These are phyloP conservation scores for Glycine latifolia DNA, from an alignment of 306 rosid species.

Conservation along the genomic window DNA sequence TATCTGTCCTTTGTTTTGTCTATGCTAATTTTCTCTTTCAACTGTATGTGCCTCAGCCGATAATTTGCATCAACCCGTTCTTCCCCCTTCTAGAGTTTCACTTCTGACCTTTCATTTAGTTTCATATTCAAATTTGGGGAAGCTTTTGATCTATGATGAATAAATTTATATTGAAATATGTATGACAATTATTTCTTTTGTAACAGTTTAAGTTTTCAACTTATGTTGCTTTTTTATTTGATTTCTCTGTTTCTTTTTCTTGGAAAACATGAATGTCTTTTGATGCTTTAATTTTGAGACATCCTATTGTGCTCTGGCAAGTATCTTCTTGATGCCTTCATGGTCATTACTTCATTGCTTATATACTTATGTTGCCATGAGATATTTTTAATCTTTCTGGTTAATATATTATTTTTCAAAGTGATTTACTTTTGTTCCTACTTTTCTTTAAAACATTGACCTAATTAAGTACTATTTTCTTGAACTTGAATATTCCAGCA, in stretches of 20 bases:
- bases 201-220: slow-evolving; percentile 13
- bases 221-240: neutral
- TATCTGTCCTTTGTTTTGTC: slow-evolving; percentile 15
- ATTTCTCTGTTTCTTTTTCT: neutral
- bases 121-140: slow-evolving; percentile 24
- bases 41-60: slow-evolving; percentile 10
- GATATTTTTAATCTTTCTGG: slow-evolving; percentile 25
- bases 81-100: slow-evolving; percentile 24
- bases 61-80: slow-evolving; percentile 1
- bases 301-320: slow-evolving; percentile 27
- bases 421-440: slow-evolving; percentile 32
- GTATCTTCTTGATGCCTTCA: slow-evolving; percentile 37
- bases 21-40: slow-evolving; percentile 11
- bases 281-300: slow-evolving; percentile 38
- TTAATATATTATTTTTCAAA: slow-evolving; percentile 28
- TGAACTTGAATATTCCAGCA: slow-evolving; percentile 53
- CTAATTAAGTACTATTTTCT: slow-evolving; percentile 37
- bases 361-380: neutral
- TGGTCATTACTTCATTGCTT: slow-evolving; percentile 2
- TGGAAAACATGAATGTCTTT: neutral
- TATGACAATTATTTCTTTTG: neutral
- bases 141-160: neutral
- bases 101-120: slow-evolving; percentile 11
- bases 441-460: slow-evolving; percentile 27
- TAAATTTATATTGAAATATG: neutral